Evolutionary conservation across 1,284 basidiomycete genomes (phyloP).

Genomic region (Leccinum subrobustum): DNA sequence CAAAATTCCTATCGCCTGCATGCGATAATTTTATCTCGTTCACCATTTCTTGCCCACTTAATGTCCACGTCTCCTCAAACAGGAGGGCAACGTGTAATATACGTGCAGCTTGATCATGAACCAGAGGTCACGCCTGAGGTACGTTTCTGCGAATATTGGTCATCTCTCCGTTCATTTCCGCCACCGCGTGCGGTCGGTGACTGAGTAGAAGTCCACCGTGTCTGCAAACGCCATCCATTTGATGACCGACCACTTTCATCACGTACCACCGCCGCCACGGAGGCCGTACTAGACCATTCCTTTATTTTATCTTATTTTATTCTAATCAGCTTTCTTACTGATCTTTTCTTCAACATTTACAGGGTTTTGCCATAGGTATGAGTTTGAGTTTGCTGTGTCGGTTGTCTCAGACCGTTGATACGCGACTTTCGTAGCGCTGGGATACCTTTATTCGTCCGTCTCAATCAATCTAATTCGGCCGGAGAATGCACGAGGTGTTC

Average conservation of each 20-base stretch:
- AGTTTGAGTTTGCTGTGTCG: conserved; percentile 6
- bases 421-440: conserved; percentile 50
- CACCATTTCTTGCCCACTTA: conserved; percentile 81
- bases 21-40: conserved; percentile 81
- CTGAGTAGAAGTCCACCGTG: conserved; percentile 22
- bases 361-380: conserved; percentile 75
- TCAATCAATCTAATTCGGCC: conserved; percentile 67
- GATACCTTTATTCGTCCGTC: conserved; percentile 75
- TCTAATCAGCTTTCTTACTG: not conserved
- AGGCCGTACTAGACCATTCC: conserved; percentile 16
- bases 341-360: conserved; percentile 1
- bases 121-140: conserved; percentile 84
- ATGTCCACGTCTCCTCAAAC: conserved; percentile 73
- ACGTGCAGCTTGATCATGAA: conserved; percentile 72
- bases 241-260: conserved; percentile 17
- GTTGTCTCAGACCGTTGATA: conserved; percentile 12
- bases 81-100: conserved; percentile 63
- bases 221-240: conserved; percentile 23
- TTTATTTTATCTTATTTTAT: not conserved
- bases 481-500: conserved; percentile 77
- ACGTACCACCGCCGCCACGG: conserved; percentile 17
- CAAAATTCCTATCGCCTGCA: conserved; percentile 74
- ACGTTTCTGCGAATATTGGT: conserved; percentile 32
- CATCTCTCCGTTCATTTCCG: conserved; percentile 26
- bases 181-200: conserved; percentile 26